phyloP scores from a whole-genome alignment of 139 green algal species.

The Chlamydomonas incerta region DNA sequence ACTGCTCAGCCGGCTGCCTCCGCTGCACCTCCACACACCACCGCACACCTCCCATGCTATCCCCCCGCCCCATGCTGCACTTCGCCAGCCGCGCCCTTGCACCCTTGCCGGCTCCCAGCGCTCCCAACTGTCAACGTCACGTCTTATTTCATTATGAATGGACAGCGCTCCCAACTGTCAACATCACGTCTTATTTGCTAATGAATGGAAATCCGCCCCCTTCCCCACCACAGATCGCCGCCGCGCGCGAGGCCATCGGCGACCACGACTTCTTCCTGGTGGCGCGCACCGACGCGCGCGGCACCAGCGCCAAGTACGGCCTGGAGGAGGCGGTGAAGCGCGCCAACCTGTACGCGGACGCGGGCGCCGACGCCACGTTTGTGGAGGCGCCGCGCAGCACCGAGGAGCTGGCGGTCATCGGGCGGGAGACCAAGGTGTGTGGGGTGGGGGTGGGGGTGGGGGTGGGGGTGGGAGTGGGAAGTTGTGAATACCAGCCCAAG shows the following conservation, averaged over 20 bases:
- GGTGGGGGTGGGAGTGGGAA: background rate
- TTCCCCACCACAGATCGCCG: slow-evolving; percentile 66
- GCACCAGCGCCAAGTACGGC: slow-evolving; percentile 68
- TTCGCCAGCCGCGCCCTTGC: no score
- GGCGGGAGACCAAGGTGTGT: slow-evolving; percentile 58
- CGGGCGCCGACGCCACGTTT: slow-evolving; percentile 81
- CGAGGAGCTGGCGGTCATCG: slow-evolving; percentile 78
- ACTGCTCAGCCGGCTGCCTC: no score
- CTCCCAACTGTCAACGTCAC: no score
- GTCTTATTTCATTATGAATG: no score
- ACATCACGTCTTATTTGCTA: no score
- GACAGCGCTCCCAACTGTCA: no score
- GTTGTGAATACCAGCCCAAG: no score
- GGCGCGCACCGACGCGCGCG: slow-evolving; percentile 76
- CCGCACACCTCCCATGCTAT: no score
- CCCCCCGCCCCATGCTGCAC: no score
- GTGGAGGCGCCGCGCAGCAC: slow-evolving; percentile 75
- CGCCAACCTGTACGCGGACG: slow-evolving; percentile 81
- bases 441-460: background rate
- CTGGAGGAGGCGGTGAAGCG: slow-evolving; percentile 68
- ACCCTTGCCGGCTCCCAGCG: no score
- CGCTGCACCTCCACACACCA: no score
- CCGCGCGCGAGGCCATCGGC: slow-evolving; percentile 78
- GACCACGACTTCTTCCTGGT: slow-evolving; percentile 88
- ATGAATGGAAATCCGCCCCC: no score